Conservation (phyloP, 1,139 yeast species). For the Suhomyces guaymorum region DNA sequence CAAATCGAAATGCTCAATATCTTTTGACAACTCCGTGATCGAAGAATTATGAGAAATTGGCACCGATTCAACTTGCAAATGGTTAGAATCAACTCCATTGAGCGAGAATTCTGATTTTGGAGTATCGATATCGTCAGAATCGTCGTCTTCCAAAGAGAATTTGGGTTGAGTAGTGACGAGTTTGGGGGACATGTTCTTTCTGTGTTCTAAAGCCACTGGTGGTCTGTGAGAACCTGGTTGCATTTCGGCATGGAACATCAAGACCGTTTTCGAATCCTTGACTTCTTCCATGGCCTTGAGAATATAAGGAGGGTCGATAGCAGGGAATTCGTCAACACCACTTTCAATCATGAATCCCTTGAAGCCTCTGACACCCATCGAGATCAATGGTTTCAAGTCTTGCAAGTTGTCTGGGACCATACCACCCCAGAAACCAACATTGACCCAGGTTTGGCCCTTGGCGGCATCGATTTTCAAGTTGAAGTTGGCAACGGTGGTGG, state of each 20-base stretch:
- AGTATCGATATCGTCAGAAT: constrained; percentile 1
- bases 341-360: constrained; percentile 89
- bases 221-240: constrained; percentile 38
- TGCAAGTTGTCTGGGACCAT: constrained; percentile 73
- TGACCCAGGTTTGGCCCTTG: constrained; percentile 81
- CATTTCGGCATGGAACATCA: constrained; percentile 95
- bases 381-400: constrained; percentile 70
- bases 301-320: constrained; percentile 64
- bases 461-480: constrained; percentile 77
- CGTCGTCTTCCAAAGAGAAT: constrained; percentile 4
- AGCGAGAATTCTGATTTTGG: constrained; percentile 1
- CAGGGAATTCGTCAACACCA: constrained; percentile 94
- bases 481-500: constrained; percentile 79
- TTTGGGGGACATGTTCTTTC: constrained; percentile 3
- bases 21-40: constrained; percentile 10
- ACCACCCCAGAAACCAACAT: constrained; percentile 97
- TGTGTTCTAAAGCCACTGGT: constrained; percentile 6
- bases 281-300: constrained; percentile 63
- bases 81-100: not conserved
- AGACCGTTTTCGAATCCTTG: constrained; percentile 60
- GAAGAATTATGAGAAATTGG: not conserved
- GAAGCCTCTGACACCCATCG: constrained; percentile 88
- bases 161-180: constrained; percentile 1
- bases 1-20: constrained; percentile 39
- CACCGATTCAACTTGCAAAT: not conserved